phyloP scores from a whole-genome alignment of 345 rosid species.

The Euphorbia peplus region DNA sequence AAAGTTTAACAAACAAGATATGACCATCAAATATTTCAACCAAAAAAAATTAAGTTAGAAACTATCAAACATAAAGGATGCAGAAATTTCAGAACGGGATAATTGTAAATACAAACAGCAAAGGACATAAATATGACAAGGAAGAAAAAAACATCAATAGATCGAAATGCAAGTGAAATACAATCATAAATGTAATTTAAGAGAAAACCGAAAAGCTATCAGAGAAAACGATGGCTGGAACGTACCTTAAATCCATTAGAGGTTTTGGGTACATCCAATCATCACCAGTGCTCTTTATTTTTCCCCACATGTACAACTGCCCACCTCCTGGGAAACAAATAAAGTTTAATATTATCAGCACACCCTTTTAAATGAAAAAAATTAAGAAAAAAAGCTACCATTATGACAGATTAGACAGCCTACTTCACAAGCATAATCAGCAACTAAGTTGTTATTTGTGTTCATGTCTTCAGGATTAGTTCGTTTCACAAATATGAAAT shows the following conservation, averaged over 20 bases:
- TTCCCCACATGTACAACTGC: slow-evolving; percentile 99
- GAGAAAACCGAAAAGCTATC: neutral
- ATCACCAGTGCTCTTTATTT: slow-evolving; percentile 84
- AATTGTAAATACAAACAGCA: neutral
- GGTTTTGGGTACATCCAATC: slow-evolving; percentile 99
- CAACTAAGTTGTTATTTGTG: neutral
- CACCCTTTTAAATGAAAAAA: neutral
- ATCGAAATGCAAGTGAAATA: neutral
- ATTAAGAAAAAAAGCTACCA: neutral
- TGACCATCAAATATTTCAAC: neutral
- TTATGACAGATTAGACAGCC: neutral
- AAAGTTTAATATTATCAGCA: neutral
- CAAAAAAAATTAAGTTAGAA: neutral
- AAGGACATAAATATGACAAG: neutral
- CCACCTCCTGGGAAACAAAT: slow-evolving; percentile 70
- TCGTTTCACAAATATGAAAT: neutral
- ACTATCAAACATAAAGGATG: neutral
- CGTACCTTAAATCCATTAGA: slow-evolving; percentile 92
- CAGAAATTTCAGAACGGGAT: neutral
- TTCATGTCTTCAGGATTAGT: neutral
- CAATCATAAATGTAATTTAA: neutral
- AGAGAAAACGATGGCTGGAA: slow-evolving; percentile 11
- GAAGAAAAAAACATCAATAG: neutral
- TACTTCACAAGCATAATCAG: neutral
- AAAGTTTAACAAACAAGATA: too few relatives aligned